Evolutionary conservation across 2,329 filamentous ascomycete genomes (phyloP), one percentile per base, ranked within the genome.

Genomic region (Onygenales sp.): DNA sequence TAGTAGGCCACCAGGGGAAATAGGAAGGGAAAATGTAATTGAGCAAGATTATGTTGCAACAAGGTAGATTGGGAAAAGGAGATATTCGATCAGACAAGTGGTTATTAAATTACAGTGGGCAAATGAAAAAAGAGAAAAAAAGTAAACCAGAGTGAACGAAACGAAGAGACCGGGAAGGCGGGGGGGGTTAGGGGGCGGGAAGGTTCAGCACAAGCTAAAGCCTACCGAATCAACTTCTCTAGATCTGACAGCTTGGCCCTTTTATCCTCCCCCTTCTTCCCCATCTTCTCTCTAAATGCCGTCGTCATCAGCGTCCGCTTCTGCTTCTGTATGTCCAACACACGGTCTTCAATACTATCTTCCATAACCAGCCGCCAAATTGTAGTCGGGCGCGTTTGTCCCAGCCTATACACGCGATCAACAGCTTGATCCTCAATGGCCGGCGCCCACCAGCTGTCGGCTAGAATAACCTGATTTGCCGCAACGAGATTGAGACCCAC

Each of bases 351-450:
- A 4, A 95, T 83, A 6, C 81, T 87, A 1, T 77, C 80, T 61
- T 95, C 86, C 72, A 95, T 86, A 1, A 95, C 81, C 8, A 95
- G 74, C 46, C 89, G 77, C 76, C 88, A 93, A 1, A 95, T 84
- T 1, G 82, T 90, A 0, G 86, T 90, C 56, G 84, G 79, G 39
- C 86, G 80, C 58, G 79, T 91, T 71, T 95, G 91, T 0, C 90
- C 90, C 0, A 95, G 76, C 0, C 90, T 80, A 65, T 95, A 88
- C 6, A 95, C 89, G 4, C 90, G 85, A 65, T 95, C 90, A 2
- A 95, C 79, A 3, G 91, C 91, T 66, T 95, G 90, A 60, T 95
- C 89, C 68, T 95, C 90, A 52, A 95, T 93, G 0, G 89, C 89
- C 0, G 90, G 90, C 1, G 90, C 89, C 87, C 90, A 95, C 90